Evolutionary conservation across 805 yeast species (phyloP), one percentile per base, ranked within the genome.

Genomic region (Saturnispora zaruensis): DNA sequence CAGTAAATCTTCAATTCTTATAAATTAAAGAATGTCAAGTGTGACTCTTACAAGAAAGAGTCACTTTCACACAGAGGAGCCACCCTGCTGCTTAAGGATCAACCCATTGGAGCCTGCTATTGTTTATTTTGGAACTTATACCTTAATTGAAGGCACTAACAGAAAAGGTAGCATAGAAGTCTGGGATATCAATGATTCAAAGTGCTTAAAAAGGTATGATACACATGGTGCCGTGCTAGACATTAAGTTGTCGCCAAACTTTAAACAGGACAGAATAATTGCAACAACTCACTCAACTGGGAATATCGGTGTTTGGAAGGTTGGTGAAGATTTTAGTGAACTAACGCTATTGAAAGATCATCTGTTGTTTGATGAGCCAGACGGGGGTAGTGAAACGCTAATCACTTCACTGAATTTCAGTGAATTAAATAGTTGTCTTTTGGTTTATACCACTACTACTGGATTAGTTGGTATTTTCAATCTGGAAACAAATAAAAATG

Each of bases 221-320:
- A 74, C 84, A 0, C 66, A 68, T 32, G 74, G 82, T 48, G 91
- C 98, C 0, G 74, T 93, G 14, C 65, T 93, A 41, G 99, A 93
- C 61, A 57, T 91, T 41, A 86, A 87, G 55, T 66, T 86, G 48
- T 72, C 75, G 24, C 87, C 89, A 0, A 48, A 50, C 13, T 50
- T 52, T 28, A 24, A 37, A 4, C n/a, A 28, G 3, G 69, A 67
- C 42, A 53, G 69, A 4, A 38, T 75, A 7, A 56, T 87, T 4
- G 72, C 74, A 2, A 74, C 87, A 2, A 89, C 82, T 0, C 96
- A 90, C 60, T 87, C 96, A 0, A 84, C 88, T 0, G 98, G 98
- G 2, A 74, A 76, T 51, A 55, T 91, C 3, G 68, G 68, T 26
- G 51, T 84, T 6, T 93, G 97, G 96, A 63, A 63, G 46, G 57